phyloP scores from a whole-genome alignment of 768 basidiomycete species.

The Podaxis sp. region DNA sequence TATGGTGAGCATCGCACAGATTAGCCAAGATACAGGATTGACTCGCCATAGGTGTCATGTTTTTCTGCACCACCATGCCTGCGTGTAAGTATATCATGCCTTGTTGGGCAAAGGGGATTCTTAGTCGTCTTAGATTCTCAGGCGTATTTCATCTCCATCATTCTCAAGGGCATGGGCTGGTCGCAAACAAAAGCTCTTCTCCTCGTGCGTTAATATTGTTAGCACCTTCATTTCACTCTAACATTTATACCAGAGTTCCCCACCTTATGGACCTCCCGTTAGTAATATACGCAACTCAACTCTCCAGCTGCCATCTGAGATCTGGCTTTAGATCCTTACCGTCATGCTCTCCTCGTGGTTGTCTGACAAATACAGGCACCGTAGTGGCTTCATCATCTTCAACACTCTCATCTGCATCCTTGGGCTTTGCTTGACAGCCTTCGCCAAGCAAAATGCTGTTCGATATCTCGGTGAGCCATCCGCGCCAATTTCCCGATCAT shows the following conservation, averaged over 20 bases:
- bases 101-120: not conserved
- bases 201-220: conserved; percentile 3
- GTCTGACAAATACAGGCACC: conserved; percentile 15
- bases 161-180: conserved; percentile 15
- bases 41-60: conserved; percentile 29
- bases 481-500: too few species aligned
- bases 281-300: conserved; percentile 11
- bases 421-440: conserved; percentile 12
- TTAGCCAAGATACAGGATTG: not conserved
- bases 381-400: conserved; percentile 14
- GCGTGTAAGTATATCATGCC: conserved; percentile 23
- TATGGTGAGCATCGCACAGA: conserved; percentile 22
- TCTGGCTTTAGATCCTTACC: conserved; percentile 6
- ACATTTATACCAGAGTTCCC: conserved; percentile 8
- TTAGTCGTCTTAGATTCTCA: not conserved
- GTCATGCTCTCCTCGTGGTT: conserved; percentile 15
- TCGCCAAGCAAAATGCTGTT: conserved; percentile 7
- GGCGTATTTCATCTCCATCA: conserved; percentile 20
- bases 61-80: conserved; percentile 28
- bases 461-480: conserved; percentile 10
- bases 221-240: not conserved
- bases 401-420: conserved; percentile 8
- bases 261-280: conserved; percentile 13
- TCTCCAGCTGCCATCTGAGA: conserved; percentile 25
- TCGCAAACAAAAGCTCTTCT: conserved; percentile 11